phyloP scores from a whole-genome alignment of 495 filamentous ascomycete genomes.

The Podospora pseudopauciseta region DNA sequence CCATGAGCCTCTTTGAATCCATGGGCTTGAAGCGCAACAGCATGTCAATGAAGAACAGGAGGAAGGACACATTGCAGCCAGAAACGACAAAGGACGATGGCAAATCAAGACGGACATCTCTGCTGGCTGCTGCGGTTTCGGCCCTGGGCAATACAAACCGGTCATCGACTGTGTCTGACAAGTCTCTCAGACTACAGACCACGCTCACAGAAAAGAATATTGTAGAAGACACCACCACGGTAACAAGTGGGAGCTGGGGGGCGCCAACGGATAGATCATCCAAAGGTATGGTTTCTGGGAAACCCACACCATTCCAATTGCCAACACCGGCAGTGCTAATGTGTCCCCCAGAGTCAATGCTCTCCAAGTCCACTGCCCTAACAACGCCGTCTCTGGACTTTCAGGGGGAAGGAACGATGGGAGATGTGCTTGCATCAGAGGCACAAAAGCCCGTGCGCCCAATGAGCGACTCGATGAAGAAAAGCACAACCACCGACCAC shows the following conservation, averaged over 20 bases:
- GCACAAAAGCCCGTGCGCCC: not conserved
- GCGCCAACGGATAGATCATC: slow-evolving; percentile 13
- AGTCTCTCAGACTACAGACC: not conserved
- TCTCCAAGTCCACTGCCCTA: slow-evolving; percentile 40
- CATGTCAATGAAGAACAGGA: slow-evolving; percentile 22
- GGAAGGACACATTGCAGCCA: slow-evolving; percentile 19
- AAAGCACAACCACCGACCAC: not conserved
- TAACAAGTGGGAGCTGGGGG: not conserved
- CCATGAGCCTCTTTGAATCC: slow-evolving; percentile 32
- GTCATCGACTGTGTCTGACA: not conserved
- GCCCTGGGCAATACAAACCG: not conserved
- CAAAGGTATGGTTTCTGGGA: slow-evolving; percentile 13
- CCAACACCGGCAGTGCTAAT: slow-evolving; percentile 9
- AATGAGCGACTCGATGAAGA: not conserved
- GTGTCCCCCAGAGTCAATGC: slow-evolving; percentile 35
- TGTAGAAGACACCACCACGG: not conserved
- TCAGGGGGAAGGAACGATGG: not conserved
- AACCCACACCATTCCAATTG: not conserved
- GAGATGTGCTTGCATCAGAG: not conserved
- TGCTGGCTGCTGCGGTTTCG: not conserved
- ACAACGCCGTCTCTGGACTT: slow-evolving; percentile 28
- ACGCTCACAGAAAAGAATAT: not conserved
- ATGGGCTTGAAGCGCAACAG: slow-evolving; percentile 26
- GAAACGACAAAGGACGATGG: slow-evolving; percentile 1
- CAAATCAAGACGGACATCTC: slow-evolving; percentile 11